These are phyloP conservation scores for Lactarius evosmus DNA, from an alignment of 768 basidiomycete genomes.

Conservation along the genomic window DNA sequence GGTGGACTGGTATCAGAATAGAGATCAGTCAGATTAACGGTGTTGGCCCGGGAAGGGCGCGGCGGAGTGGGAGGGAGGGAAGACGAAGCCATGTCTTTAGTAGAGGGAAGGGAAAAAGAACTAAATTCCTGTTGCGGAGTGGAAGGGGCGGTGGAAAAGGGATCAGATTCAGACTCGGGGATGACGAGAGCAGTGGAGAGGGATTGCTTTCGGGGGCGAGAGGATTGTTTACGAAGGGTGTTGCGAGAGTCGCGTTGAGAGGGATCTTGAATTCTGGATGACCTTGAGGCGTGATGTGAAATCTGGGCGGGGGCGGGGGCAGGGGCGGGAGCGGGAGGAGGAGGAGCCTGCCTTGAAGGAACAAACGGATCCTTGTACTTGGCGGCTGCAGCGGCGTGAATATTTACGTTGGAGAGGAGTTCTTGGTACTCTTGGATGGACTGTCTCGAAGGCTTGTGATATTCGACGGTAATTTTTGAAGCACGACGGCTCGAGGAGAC, in stretches of 20 bases:
- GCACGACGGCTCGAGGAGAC: slow-evolving; percentile 23
- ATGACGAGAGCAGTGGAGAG: slow-evolving; percentile 38
- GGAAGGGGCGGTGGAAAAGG: slow-evolving; percentile 34
- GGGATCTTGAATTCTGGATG: slow-evolving; percentile 21
- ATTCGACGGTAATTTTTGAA: slow-evolving; percentile 54
- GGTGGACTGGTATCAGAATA: slow-evolving; percentile 46
- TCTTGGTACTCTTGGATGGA: slow-evolving; percentile 77
- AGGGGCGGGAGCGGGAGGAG: slow-evolving; percentile 32
- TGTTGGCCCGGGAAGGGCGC: slow-evolving; percentile 81
- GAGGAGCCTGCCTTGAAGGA: slow-evolving; percentile 48
- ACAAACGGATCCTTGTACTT: slow-evolving; percentile 41
- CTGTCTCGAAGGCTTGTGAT: slow-evolving; percentile 69
- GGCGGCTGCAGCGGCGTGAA: slow-evolving; percentile 52
- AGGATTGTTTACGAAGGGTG: slow-evolving; percentile 36
- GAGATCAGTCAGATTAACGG: slow-evolving; percentile 74
- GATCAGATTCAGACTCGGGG: slow-evolving; percentile 38
- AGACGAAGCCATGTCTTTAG: slow-evolving; percentile 34
- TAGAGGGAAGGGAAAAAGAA: slow-evolving; percentile 30
- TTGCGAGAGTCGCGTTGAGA: slow-evolving; percentile 32
- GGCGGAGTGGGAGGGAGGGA: slow-evolving; percentile 56
- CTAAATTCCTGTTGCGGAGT: slow-evolving; percentile 29
- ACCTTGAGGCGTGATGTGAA: slow-evolving; percentile 25
- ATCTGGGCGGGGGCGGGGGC: slow-evolving; percentile 22
- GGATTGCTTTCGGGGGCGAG: slow-evolving; percentile 34
- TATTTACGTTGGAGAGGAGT: slow-evolving; percentile 58